These are phyloP conservation scores for Leccinum variabile DNA, from an alignment of 1,284 basidiomycete species.

Conservation along the genomic window DNA sequence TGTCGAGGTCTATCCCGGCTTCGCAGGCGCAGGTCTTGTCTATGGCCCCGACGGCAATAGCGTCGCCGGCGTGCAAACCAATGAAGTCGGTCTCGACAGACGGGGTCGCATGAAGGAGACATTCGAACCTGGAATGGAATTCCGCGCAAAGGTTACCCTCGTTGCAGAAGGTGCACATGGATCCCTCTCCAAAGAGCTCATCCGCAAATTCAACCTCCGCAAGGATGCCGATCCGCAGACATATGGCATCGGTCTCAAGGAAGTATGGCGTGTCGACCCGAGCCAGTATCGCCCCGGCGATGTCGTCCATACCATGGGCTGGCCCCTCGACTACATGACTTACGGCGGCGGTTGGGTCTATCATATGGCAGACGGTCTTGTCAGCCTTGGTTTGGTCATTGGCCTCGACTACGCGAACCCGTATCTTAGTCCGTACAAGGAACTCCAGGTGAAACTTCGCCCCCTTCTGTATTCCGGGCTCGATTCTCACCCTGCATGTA, in stretches of 20 bases:
- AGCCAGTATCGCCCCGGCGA: conserved; percentile 81
- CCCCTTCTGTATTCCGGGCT: conserved; percentile 1
- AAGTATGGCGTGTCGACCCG: conserved; percentile 91
- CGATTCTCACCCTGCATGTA: conserved; percentile 35
- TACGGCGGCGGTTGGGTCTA: conserved; percentile 97
- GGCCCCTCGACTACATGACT: conserved; percentile 83
- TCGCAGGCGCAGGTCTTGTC: conserved; percentile 85
- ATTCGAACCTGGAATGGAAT: conserved; percentile 97
- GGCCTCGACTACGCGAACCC: conserved; percentile 96
- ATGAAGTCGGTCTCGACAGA: conserved; percentile 92
- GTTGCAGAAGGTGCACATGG: conserved; percentile 97
- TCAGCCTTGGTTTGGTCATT: conserved; percentile 90
- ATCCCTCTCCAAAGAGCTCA: conserved; percentile 82
- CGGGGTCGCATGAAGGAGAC: conserved; percentile 79
- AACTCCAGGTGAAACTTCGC: conserved; percentile 72
- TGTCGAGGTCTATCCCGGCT: conserved; percentile 97
- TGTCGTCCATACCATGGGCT: conserved; percentile 92
- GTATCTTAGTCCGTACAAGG: conserved; percentile 89
- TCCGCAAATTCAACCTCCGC: conserved; percentile 78
- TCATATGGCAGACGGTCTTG: conserved; percentile 93
- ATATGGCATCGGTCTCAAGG: conserved; percentile 96
- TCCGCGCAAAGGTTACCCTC: conserved; percentile 92
- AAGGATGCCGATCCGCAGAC: conserved; percentile 88
- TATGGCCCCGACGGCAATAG: conserved; percentile 67
- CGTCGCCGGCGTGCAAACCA: conserved; percentile 87